phyloP scores from a whole-genome alignment of 345 rosid species.

The Brassica carinata region DNA sequence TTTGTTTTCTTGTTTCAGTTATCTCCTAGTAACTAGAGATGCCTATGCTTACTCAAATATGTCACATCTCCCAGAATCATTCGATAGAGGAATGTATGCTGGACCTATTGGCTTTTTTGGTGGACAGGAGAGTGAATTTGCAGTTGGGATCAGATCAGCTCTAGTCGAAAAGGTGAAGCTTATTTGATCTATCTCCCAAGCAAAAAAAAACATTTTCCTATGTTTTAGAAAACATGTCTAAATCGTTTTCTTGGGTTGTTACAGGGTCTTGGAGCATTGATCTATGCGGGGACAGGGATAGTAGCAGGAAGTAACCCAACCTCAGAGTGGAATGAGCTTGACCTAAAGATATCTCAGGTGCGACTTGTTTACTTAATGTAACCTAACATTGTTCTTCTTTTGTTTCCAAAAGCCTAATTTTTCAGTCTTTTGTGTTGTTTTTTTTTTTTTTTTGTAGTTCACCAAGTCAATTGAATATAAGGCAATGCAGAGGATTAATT shows the following conservation, averaged over 20 bases:
- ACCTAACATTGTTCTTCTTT: constrained; percentile 1
- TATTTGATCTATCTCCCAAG: neutral
- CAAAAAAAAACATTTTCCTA: neutral
- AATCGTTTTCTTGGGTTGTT: neutral
- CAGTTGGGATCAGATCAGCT: constrained; percentile 95
- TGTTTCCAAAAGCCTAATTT: neutral
- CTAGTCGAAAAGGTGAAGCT: constrained; percentile 72
- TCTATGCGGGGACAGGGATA: constrained; percentile 93
- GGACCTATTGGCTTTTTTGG: constrained; percentile 98
- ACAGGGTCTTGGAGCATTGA: constrained; percentile 81
- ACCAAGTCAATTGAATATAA: constrained; percentile 40
- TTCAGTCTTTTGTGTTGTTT: neutral
- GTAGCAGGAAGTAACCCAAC: constrained; percentile 87
- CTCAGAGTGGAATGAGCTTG: constrained; percentile 92
- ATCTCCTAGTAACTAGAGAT: neutral
- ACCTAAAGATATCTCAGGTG: constrained; percentile 95
- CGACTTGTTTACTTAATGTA: neutral
- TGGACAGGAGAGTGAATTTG: constrained; percentile 93
- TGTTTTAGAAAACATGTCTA: constrained; percentile 8
- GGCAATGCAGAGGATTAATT: constrained; percentile 31
- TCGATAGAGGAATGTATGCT: constrained; percentile 96
- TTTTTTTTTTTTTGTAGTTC: constrained; percentile 32
- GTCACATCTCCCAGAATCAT: constrained; percentile 52
- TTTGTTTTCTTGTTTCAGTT: neutral
- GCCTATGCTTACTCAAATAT: constrained; percentile 11